Evolutionary conservation across 1,139 yeast species (phyloP).

Genomic region (Suhomyces terraborum): DNA sequence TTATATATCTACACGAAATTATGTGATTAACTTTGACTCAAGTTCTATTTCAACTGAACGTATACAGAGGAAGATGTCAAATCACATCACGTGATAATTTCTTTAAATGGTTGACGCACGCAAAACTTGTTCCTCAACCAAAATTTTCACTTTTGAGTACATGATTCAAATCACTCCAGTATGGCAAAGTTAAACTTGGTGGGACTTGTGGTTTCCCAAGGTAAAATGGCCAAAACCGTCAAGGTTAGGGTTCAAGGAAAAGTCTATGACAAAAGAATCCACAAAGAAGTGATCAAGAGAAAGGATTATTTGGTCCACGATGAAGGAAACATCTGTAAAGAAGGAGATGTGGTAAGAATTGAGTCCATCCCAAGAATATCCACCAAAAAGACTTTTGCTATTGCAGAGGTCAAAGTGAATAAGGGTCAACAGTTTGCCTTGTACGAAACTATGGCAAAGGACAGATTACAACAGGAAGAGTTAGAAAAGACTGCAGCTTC

Average conservation of each 20-base stretch:
- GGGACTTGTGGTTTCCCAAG: slow-evolving; percentile 93
- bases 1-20: too few relatives aligned
- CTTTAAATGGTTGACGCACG: neutral
- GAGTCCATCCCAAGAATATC: slow-evolving; percentile 88
- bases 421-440: slow-evolving; percentile 90
- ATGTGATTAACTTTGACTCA: too few relatives aligned
- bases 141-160: slow-evolving; percentile 3
- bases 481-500: slow-evolving; percentile 51
- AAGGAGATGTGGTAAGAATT: slow-evolving; percentile 93
- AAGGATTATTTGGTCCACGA: slow-evolving; percentile 92
- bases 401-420: slow-evolving; percentile 86
- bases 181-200: slow-evolving; percentile 91
- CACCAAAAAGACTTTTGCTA: slow-evolving; percentile 82
- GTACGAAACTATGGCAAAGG: slow-evolving; percentile 74
- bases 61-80: neutral
- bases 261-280: slow-evolving; percentile 66
- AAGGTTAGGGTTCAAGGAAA: slow-evolving; percentile 85
- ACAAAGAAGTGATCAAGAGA: slow-evolving; percentile 75
- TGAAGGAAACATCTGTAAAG: slow-evolving; percentile 87
- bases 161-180: neutral
- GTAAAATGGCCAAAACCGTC: slow-evolving; percentile 93
- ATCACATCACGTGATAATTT: slow-evolving; percentile 1
- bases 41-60: too few relatives aligned
- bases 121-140: slow-evolving; percentile 2
- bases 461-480: slow-evolving; percentile 64